phyloP scores from a whole-genome alignment of 1,139 yeast species.

The Geotrichum candidum region DNA sequence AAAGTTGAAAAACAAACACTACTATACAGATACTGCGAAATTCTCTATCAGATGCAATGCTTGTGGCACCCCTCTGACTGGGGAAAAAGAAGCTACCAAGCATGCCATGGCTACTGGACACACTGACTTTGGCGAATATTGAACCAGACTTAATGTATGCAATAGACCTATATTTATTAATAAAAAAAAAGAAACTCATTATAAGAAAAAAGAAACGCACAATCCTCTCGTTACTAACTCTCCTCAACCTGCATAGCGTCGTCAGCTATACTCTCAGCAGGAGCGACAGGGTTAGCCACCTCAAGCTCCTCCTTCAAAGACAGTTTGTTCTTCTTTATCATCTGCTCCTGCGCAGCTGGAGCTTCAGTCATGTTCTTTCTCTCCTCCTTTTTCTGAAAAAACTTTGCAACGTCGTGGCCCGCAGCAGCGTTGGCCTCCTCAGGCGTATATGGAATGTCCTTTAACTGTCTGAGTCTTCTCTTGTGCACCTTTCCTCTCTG shows the following conservation, averaged over 20 bases:
- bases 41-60: conserved; percentile 54
- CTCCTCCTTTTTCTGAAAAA: conserved; percentile 39
- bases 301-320: conserved; percentile 10
- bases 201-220: conserved; percentile 19
- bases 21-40: conserved; percentile 61
- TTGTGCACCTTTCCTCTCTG: conserved; percentile 72
- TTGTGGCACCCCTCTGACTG: conserved; percentile 50
- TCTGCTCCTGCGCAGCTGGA: conserved; percentile 16
- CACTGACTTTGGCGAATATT: conserved; percentile 56
- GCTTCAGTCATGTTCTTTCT: conserved; percentile 16
- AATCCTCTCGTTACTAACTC: neutral
- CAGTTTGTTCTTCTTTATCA: conserved; percentile 9
- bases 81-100: conserved; percentile 60
- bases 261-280: neutral
- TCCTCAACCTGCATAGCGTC: conserved; percentile 11
- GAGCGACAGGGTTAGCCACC: conserved; percentile 8
- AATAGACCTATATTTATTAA: neutral
- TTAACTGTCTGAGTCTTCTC: conserved; percentile 72
- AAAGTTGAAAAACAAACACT: conserved; percentile 47
- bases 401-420: conserved; percentile 67
- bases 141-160: neutral
- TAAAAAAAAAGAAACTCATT: neutral
- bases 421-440: conserved; percentile 89
- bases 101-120: conserved; percentile 68
- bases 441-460: conserved; percentile 74